Percentiles rank a stretch among this genome's conserved stretches.
Conservation (phyloP, 2,329 filamentous ascomycete genomes). For the Phoma sp. region DNA sequence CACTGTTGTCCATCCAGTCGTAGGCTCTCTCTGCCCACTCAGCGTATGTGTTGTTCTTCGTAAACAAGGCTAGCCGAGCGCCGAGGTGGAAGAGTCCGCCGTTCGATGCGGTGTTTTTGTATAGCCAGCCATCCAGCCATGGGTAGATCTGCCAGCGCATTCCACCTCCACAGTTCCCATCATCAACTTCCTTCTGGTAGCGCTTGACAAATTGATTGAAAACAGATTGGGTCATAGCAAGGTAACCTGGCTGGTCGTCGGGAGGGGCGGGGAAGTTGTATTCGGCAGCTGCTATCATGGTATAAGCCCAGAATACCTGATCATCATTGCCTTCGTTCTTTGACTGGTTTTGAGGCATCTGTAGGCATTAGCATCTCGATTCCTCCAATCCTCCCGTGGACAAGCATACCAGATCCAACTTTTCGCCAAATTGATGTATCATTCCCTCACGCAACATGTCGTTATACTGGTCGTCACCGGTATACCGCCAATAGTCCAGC, state of each 20-base stretch:
- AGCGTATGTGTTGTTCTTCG: slow-evolving; percentile 45
- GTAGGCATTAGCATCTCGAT: neutral
- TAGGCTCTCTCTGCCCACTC: slow-evolving; percentile 44
- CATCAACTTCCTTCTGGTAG: slow-evolving; percentile 35
- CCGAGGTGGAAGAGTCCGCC: slow-evolving; percentile 49
- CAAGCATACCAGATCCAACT: slow-evolving; percentile 34
- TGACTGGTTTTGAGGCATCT: slow-evolving; percentile 46
- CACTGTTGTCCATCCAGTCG: slow-evolving; percentile 42
- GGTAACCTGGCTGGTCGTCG: slow-evolving; percentile 49
- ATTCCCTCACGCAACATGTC: slow-evolving; percentile 62
- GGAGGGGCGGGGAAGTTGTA: slow-evolving; percentile 53
- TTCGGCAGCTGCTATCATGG: slow-evolving; percentile 63
- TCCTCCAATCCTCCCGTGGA: too few relatives aligned
- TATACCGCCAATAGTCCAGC: slow-evolving; percentile 86
- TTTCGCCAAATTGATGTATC: slow-evolving; percentile 40
- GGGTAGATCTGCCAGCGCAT: slow-evolving; percentile 47
- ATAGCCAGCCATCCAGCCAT: slow-evolving; percentile 44
- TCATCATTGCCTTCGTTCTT: slow-evolving; percentile 61
- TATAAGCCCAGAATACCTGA: slow-evolving; percentile 64
- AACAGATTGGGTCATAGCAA: slow-evolving; percentile 51
- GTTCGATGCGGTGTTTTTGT: slow-evolving; percentile 49
- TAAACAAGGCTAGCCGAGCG: slow-evolving; percentile 46
- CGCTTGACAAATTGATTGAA: slow-evolving; percentile 47
- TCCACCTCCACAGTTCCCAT: slow-evolving; percentile 40
- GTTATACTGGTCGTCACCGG: slow-evolving; percentile 75